A percentile compares a stretch with the other conserved stretches of the same genome.
These are phyloP conservation scores for Stephanodiscus minutulus DNA, from an alignment of 108 stramenopile species.

Conservation along the genomic window DNA sequence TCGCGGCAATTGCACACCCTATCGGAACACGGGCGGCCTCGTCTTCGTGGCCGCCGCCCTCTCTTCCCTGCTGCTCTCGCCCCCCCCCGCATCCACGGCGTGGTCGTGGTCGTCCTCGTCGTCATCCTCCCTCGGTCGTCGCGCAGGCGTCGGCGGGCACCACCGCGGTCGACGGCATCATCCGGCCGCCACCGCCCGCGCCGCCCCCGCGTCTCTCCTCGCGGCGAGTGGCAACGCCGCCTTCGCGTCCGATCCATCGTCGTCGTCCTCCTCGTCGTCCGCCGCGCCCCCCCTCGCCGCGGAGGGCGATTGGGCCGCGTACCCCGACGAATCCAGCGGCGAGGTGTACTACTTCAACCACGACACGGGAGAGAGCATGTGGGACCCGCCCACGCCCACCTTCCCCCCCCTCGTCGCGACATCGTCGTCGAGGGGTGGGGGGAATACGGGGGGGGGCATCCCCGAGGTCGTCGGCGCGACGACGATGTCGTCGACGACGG, in stretches of 20 bases:
- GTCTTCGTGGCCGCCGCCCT: conserved; percentile 15
- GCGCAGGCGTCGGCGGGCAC: neutral
- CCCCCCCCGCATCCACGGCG: neutral
- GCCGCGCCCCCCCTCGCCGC: conserved; percentile 9
- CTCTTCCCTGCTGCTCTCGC: neutral
- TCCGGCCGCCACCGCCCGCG: neutral
- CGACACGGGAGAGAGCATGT: conserved; percentile 42
- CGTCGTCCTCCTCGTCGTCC: neutral
- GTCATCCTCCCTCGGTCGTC: neutral
- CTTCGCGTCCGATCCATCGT: conserved; percentile 4
- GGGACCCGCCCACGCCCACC: conserved; percentile 43
- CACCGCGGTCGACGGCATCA: neutral
- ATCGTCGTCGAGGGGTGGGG: neutral
- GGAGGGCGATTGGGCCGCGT: conserved; percentile 49
- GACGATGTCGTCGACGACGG: neutral
- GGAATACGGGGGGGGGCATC: neutral
- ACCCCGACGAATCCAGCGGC: conserved; percentile 26
- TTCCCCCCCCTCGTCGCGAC: conserved; percentile 16
- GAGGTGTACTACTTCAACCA: conserved; percentile 49
- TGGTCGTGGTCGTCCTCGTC: neutral
- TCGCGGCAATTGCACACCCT: neutral
- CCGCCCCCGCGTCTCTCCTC: neutral
- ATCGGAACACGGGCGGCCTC: conserved; percentile 12
- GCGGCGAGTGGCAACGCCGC: neutral
- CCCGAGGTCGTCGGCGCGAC: neutral